A percentile compares a stretch with the other conserved stretches of the same genome.
phyloP scores from a whole-genome alignment of 768 basidiomycete species.

The Butyriboletus loyo region DNA sequence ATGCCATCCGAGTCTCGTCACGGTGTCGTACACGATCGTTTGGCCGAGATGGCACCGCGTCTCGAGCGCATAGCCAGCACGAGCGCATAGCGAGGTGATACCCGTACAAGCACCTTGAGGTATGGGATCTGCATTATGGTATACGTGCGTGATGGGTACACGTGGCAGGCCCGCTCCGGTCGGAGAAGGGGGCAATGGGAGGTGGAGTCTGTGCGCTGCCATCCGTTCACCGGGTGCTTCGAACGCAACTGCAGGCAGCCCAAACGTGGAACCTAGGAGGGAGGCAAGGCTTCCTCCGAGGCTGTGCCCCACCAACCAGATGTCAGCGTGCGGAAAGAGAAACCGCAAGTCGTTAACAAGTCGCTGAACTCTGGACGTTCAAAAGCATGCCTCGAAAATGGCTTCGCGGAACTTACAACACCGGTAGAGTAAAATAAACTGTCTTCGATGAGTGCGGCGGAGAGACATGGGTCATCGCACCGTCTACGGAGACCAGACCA shows the following conservation, averaged over 20 bases:
- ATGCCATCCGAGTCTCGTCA: conserved; percentile 58
- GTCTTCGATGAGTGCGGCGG: conserved; percentile 80
- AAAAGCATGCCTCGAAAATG: conserved; percentile 1
- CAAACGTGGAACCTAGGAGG: conserved; percentile 62
- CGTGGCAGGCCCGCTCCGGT: conserved; percentile 10
- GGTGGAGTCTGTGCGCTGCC: conserved; percentile 57
- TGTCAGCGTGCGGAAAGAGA: conserved; percentile 55
- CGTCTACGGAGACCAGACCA: conserved; percentile 50
- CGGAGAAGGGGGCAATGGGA: conserved; percentile 47
- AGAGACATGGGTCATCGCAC: conserved; percentile 81
- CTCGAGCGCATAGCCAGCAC: conserved; percentile 66
- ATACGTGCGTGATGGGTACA: conserved; percentile 46
- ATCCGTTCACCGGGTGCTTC: conserved; percentile 65
- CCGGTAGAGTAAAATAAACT: conserved; percentile 92
- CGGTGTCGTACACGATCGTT: conserved; percentile 66
- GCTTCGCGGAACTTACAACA: conserved; percentile 50
- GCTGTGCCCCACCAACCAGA: conserved; percentile 62
- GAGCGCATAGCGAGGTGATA: conserved; percentile 48
- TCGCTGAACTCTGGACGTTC: conserved; percentile 33
- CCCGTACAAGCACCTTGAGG: conserved; percentile 58
- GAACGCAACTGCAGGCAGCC: conserved; percentile 60
- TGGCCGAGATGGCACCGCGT: conserved; percentile 61
- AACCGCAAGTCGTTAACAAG: conserved; percentile 56
- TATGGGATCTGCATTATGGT: conserved; percentile 72
- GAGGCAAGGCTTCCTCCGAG: conserved; percentile 66